phyloP scores from a whole-genome alignment of 345 rosid species.

The Dipteronia sinensis region DNA sequence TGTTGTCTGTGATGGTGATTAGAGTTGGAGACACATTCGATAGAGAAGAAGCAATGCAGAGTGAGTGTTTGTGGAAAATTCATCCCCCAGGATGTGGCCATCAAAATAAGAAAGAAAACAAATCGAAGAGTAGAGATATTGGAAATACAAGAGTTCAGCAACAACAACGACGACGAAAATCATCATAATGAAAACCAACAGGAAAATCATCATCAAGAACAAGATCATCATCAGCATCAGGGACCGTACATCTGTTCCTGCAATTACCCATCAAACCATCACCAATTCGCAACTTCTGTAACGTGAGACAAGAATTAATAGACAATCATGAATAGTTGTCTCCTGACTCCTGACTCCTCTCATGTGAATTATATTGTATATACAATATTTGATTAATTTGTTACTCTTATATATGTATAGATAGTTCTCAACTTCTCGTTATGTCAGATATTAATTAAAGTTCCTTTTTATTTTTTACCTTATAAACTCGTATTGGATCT shows the following conservation, averaged over 20 bases:
- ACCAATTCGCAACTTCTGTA: conserved; percentile 3
- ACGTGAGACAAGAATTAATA: not conserved
- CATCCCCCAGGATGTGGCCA: conserved; percentile 47
- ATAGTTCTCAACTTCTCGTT: no score
- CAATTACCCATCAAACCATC: conserved; percentile 18
- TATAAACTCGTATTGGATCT: no score
- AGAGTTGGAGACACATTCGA: conserved; percentile 48
- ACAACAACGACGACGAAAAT: not conserved
- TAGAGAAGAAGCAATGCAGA: conserved; percentile 46
- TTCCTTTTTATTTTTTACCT: no score
- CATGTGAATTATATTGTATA: not conserved
- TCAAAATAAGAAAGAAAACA: conserved; percentile 49
- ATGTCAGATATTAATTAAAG: no score
- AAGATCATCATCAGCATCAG: not conserved
- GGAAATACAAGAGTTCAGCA: conserved; percentile 38
- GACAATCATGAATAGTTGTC: not conserved
- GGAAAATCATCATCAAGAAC: not conserved
- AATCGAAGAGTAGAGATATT: conserved; percentile 58
- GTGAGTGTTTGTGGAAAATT: conserved; percentile 45
- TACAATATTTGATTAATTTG: not conserved
- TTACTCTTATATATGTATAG: not conserved
- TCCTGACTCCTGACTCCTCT: not conserved
- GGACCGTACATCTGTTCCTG: conserved; percentile 17
- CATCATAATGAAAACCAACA: not conserved
- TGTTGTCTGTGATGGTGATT: not conserved